Evolutionary conservation across 176 grass and related monocot species (phyloP).

Genomic region (Oropetium thomaeum): DNA sequence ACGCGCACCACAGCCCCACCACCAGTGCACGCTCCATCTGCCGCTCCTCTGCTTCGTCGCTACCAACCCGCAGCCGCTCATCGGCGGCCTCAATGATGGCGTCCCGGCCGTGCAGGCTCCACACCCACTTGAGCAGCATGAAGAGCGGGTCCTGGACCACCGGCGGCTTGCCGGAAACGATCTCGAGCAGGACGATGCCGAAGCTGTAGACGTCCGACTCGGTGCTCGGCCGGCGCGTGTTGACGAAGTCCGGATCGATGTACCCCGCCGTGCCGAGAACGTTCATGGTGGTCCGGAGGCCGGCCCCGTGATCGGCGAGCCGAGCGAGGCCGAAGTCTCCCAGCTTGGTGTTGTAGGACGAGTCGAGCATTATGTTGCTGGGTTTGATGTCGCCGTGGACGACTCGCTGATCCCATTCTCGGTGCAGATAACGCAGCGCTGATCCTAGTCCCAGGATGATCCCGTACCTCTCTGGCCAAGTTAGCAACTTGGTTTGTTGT

Average conservation of each 20-base stretch:
- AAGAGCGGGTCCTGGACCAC: background rate
- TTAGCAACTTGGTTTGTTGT: background rate
- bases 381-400: slow-evolving; percentile 28
- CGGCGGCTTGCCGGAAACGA: slow-evolving; percentile 3
- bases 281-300: background rate
- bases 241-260: slow-evolving; percentile 7
- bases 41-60: slow-evolving; percentile 25
- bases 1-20: slow-evolving; percentile 49
- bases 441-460: background rate
- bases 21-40: slow-evolving; percentile 39
- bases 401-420: background rate
- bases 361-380: slow-evolving; percentile 22
- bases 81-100: slow-evolving; percentile 25
- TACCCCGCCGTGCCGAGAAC: background rate
- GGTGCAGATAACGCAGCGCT: background rate
- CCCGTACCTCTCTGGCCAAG: background rate
- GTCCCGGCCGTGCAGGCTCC: slow-evolving; percentile 25
- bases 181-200: slow-evolving; percentile 29
- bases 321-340: slow-evolving; percentile 12
- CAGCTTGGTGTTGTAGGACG: background rate
- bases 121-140: slow-evolving; percentile 41
- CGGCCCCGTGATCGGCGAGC: background rate
- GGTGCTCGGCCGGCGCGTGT: background rate
- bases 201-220: slow-evolving; percentile 34
- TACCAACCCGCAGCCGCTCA: slow-evolving; percentile 16